Evolutionary conservation across 2,329 filamentous ascomycete species (phyloP).

Genomic region (Clonostachys chloroleuca): DNA sequence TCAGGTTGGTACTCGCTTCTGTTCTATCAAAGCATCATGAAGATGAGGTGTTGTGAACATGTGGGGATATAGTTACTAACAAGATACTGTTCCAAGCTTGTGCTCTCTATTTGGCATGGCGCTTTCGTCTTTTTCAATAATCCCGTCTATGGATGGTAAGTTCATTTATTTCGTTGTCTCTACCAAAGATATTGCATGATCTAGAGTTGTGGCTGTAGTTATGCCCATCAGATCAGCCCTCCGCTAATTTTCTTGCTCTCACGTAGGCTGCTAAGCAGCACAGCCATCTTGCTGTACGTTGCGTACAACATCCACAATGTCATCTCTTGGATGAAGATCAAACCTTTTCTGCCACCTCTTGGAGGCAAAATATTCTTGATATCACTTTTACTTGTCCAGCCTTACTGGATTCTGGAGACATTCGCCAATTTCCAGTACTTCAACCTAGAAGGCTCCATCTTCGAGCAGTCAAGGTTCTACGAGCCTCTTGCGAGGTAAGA

Average conservation of each 20-base stretch:
- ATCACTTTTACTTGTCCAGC: slow-evolving; percentile 5
- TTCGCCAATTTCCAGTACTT: slow-evolving; percentile 9
- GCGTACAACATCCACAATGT: slow-evolving; percentile 8
- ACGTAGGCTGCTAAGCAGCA: slow-evolving; percentile 5
- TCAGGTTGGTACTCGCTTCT: slow-evolving; percentile 4
- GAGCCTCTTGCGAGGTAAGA: slow-evolving; percentile 5
- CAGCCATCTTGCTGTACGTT: slow-evolving; percentile 6
- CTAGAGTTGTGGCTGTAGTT: too few species aligned
- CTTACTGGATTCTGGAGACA: slow-evolving; percentile 7
- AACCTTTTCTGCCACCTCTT: slow-evolving; percentile 7
- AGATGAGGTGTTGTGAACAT: not conserved
- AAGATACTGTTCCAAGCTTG: not conserved
- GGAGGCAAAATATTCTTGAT: slow-evolving; percentile 5
- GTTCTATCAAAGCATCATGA: not conserved
- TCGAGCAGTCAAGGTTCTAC: slow-evolving; percentile 4
- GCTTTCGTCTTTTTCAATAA: slow-evolving; percentile 7
- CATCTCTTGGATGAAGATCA: slow-evolving; percentile 8
- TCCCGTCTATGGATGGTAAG: slow-evolving; percentile 4
- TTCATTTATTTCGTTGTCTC: not conserved
- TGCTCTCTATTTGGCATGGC: slow-evolving; percentile 5
- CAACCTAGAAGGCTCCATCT: slow-evolving; percentile 2
- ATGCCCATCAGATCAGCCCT: too few species aligned
- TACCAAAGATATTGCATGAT: too few species aligned
- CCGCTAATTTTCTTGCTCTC: too few species aligned
- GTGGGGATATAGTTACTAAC: not conserved